Evolutionary conservation across 1,139 yeast genomes (phyloP).

Genomic region (Hanseniaspora uvarum): DNA sequence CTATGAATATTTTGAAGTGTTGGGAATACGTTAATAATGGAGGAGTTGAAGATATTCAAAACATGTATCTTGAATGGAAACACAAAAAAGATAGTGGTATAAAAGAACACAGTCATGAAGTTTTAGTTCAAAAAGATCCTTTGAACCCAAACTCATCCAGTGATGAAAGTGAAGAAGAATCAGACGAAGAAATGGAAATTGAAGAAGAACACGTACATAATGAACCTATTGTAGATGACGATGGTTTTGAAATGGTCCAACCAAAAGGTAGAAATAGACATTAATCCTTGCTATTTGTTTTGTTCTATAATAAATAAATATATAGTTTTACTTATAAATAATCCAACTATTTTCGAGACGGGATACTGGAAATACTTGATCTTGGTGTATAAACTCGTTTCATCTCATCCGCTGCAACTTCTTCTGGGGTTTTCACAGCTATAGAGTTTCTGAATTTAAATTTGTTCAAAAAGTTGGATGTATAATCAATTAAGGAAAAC

Average conservation of each 20-base stretch:
- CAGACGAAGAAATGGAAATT: constrained; percentile 25
- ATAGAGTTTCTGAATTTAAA: constrained; percentile 24
- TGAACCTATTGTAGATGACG: constrained; percentile 75
- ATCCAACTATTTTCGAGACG: constrained; percentile 2
- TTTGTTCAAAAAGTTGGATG: constrained; percentile 29
- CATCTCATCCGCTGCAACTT: constrained; percentile 14
- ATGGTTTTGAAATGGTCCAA: constrained; percentile 83
- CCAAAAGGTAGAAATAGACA: constrained; percentile 44
- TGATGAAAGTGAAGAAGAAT: constrained; percentile 35
- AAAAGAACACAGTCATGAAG: constrained; percentile 30
- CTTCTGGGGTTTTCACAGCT: constrained; percentile 10
- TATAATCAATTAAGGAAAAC: constrained; percentile 31
- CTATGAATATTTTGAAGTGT: constrained; percentile 51
- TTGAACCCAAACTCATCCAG: constrained; percentile 47
- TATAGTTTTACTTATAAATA: not conserved
- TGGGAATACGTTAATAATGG: constrained; percentile 54
- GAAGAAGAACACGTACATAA: constrained; percentile 33
- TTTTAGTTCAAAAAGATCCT: constrained; percentile 46
- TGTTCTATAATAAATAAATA: not conserved
- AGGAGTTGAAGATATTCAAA: constrained; percentile 48
- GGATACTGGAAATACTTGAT: constrained; percentile 12
- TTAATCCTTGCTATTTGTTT: not conserved
- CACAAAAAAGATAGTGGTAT: constrained; percentile 33
- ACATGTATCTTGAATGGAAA: constrained; percentile 50
- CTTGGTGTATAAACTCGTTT: constrained; percentile 11